Evolutionary conservation across 768 basidiomycete species (phyloP).

Genomic region (Xerocomus brunneocitrinus): DNA sequence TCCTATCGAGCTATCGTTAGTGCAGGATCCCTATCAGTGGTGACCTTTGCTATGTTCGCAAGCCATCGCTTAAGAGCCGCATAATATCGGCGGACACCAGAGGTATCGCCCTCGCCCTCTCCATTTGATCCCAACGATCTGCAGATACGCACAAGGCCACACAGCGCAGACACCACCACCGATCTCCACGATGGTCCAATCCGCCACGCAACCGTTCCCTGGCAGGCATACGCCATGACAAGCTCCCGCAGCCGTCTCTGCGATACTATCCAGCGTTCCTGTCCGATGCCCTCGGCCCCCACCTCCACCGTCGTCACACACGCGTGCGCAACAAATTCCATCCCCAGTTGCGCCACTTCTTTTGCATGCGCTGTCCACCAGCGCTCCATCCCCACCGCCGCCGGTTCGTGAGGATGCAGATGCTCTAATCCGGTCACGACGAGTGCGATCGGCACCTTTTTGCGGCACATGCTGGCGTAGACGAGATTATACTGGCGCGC

Average conservation of each 20-base stretch:
- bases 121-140: background rate
- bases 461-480: background rate
- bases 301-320: constrained; percentile 1
- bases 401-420: background rate
- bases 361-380: constrained; percentile 1
- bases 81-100: background rate
- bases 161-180: background rate
- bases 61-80: background rate
- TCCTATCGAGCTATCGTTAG: no score
- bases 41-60: no score
- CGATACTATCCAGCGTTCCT: background rate
- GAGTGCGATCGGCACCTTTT: constrained; percentile 3
- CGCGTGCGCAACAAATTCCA: background rate
- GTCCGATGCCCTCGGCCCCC: background rate
- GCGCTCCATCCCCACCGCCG: background rate
- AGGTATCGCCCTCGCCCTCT: background rate
- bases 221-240: background rate
- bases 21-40: background rate
- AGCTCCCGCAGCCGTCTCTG: background rate
- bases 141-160: background rate
- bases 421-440: constrained; percentile 3
- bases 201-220: background rate
- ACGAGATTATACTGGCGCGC: constrained; percentile 1
- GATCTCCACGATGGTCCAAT: background rate
- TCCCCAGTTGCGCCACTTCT: background rate